Evolutionary conservation across 768 basidiomycete genomes (phyloP).

Genomic region (Termitomyces sp.): DNA sequence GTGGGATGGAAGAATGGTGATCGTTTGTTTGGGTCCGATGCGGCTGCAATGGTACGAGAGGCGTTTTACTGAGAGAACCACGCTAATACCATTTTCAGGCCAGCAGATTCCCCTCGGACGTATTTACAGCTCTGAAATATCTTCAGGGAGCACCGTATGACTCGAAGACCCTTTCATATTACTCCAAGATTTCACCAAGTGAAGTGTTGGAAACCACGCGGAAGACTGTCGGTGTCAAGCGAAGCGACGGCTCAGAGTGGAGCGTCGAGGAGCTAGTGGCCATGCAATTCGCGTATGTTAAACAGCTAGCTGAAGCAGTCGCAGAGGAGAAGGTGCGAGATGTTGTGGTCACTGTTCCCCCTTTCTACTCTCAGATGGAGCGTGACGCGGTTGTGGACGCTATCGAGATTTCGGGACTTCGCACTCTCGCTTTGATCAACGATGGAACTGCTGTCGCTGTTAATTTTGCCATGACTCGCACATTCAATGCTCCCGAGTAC

Average conservation of each 20-base stretch:
- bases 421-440: conserved; percentile 79
- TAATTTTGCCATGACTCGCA: conserved; percentile 96
- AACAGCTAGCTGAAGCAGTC: conserved; percentile 76
- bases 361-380: conserved; percentile 88
- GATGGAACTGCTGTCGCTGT: conserved; percentile 95
- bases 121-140: conserved; percentile 83
- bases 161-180: conserved; percentile 58
- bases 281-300: conserved; percentile 91
- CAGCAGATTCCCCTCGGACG: conserved; percentile 85
- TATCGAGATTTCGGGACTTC: conserved; percentile 85
- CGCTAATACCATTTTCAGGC: conserved; percentile 49
- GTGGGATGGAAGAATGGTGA: conserved; percentile 94
- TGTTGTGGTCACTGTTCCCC: conserved; percentile 86
- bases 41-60: conserved; percentile 74
- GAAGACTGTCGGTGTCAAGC: conserved; percentile 55
- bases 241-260: conserved; percentile 69
- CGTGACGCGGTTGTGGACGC: conserved; percentile 91
- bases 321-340: conserved; percentile 78
- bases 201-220: conserved; percentile 53
- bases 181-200: conserved; percentile 50
- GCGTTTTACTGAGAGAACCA: not conserved
- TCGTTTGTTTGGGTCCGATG: conserved; percentile 86
- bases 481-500: conserved; percentile 75
- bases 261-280: conserved; percentile 86
- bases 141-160: conserved; percentile 70